Evolutionary conservation across 2,329 filamentous ascomycete genomes (phyloP).

Genomic region (Talaromyces pinophilus): DNA sequence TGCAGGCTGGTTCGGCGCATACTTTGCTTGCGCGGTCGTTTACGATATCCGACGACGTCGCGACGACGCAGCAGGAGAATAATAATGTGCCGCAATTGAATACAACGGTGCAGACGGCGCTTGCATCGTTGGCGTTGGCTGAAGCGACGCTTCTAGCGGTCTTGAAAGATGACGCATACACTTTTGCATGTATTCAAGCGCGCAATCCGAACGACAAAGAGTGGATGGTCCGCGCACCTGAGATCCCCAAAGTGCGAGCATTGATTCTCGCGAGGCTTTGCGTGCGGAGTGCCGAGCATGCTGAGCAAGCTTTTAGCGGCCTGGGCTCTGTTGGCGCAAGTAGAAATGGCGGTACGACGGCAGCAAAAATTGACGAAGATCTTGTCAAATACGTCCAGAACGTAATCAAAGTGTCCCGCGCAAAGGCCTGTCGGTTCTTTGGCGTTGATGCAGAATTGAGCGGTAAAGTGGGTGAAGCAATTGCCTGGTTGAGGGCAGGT

Average conservation of each 20-base stretch:
- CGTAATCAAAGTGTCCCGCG: slow-evolving; percentile 71
- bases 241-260: slow-evolving; percentile 84
- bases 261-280: slow-evolving; percentile 86
- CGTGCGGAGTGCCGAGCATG: slow-evolving; percentile 84
- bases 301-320: slow-evolving; percentile 66
- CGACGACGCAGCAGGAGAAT: not conserved
- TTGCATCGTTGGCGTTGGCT: slow-evolving; percentile 66
- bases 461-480: slow-evolving; percentile 77
- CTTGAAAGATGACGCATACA: slow-evolving; percentile 91
- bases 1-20: slow-evolving; percentile 78
- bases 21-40: slow-evolving; percentile 64
- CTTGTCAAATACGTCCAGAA: slow-evolving; percentile 75
- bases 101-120: slow-evolving; percentile 43
- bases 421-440: slow-evolving; percentile 85
- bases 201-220: slow-evolving; percentile 82
- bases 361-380: slow-evolving; percentile 61
- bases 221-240: slow-evolving; percentile 93
- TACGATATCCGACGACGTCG: slow-evolving; percentile 52
- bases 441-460: slow-evolving; percentile 84
- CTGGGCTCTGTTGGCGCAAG: slow-evolving; percentile 43
- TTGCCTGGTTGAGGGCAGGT: slow-evolving; percentile 82
- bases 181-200: slow-evolving; percentile 75
- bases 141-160: slow-evolving; percentile 90
- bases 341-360: slow-evolving; percentile 23
- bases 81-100: slow-evolving; percentile 49